Percentiles rank a stretch among this genome's conserved stretches.
Conservation (phyloP, 768 basidiomycete genomes). For the Mycena chlorophos region DNA sequence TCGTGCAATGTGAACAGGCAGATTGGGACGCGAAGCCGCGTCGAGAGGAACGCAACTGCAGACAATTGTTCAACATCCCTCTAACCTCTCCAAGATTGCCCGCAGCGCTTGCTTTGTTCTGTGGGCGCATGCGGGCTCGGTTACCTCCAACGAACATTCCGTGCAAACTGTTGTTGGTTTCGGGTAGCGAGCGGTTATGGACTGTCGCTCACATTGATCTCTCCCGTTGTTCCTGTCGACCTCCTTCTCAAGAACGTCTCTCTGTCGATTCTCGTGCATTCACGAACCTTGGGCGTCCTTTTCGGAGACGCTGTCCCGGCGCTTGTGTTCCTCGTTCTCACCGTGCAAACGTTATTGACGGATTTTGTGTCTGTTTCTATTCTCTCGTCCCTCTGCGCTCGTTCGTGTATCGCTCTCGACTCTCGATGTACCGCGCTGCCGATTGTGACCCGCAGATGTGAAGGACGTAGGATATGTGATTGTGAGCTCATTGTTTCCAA, state of each 20-base stretch:
- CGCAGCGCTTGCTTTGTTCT: conserved; percentile 35
- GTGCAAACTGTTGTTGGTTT: conserved; percentile 44
- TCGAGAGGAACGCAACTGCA: conserved; percentile 37
- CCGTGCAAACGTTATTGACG: conserved; percentile 46
- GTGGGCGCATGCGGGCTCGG: conserved; percentile 35
- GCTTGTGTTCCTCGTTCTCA: conserved; percentile 46
- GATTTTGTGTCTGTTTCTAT: conserved; percentile 39
- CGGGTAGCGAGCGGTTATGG: conserved; percentile 48
- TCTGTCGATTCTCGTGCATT: conserved; percentile 41
- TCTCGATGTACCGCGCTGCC: conserved; percentile 24
- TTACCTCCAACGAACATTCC: conserved; percentile 43
- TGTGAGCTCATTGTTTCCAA: conserved; percentile 47
- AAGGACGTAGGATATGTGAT: conserved; percentile 99
- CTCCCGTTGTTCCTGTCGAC: conserved; percentile 37
- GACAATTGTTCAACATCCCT: conserved; percentile 38
- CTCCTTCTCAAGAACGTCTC: conserved; percentile 48
- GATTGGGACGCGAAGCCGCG: conserved; percentile 35
- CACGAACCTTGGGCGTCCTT: conserved; percentile 21
- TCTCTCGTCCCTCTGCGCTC: conserved; percentile 27
- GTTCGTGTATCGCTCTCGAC: conserved; percentile 34
- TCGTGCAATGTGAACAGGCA: conserved; percentile 30
- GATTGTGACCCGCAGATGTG: conserved; percentile 65
- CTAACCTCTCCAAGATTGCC: conserved; percentile 42
- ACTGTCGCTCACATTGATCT: conserved; percentile 40
- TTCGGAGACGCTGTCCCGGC: too few relatives aligned